A percentile compares a stretch with the other conserved stretches of the same genome.
Conservation (phyloP, 1,284 basidiomycete genomes). For the Neolentinus lepideus region DNA sequence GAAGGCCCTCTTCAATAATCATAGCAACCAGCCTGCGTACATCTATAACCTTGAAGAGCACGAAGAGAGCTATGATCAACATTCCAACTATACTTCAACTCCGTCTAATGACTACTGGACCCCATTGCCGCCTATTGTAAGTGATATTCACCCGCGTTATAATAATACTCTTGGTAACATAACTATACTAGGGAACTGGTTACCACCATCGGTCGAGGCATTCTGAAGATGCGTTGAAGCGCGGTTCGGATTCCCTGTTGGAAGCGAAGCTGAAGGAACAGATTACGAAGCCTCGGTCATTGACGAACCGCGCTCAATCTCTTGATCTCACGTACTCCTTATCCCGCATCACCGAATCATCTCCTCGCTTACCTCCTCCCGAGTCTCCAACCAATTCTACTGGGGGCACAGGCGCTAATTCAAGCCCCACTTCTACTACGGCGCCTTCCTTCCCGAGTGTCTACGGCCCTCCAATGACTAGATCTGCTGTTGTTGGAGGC, state of each 20-base stretch:
- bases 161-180: slow-evolving; percentile 16
- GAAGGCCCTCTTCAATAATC: slow-evolving; percentile 80
- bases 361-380: slow-evolving; percentile 52
- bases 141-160: slow-evolving; percentile 20
- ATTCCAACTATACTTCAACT: slow-evolving; percentile 45
- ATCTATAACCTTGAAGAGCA: slow-evolving; percentile 71
- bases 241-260: slow-evolving; percentile 83
- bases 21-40: slow-evolving; percentile 56
- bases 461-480: slow-evolving; percentile 51
- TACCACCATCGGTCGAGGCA: slow-evolving; percentile 57
- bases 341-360: slow-evolving; percentile 65
- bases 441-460: slow-evolving; percentile 79
- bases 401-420: slow-evolving; percentile 49
- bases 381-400: slow-evolving; percentile 76
- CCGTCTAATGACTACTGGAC: slow-evolving; percentile 62
- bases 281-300: slow-evolving; percentile 63
- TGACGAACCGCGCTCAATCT: slow-evolving; percentile 76
- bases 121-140: slow-evolving; percentile 68
- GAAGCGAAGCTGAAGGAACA: slow-evolving; percentile 82
- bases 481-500: slow-evolving; percentile 35
- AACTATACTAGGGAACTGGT: slow-evolving; percentile 45
- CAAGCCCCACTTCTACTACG: slow-evolving; percentile 66
- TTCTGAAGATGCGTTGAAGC: slow-evolving; percentile 70
- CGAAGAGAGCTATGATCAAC: slow-evolving; percentile 44
- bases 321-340: slow-evolving; percentile 74